Evolutionary conservation across 306 rosid species (phyloP).

Genomic region (Glycine soja): DNA sequence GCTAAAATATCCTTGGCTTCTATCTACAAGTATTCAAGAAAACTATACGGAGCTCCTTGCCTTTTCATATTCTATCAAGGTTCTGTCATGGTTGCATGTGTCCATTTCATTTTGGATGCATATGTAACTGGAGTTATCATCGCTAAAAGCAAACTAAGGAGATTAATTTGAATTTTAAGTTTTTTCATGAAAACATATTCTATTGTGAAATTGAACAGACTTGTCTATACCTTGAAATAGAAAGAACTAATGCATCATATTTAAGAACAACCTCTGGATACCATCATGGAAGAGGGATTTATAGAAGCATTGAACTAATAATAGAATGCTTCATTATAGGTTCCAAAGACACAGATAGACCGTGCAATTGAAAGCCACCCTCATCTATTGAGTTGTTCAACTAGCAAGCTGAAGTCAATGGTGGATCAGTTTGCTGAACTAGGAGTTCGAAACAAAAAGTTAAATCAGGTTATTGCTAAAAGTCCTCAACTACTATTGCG

Average conservation of each 20-base stretch:
- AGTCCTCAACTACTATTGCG: constrained; percentile 80
- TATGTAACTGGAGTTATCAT: constrained; percentile 19
- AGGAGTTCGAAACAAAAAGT: constrained; percentile 70
- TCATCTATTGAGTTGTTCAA: constrained; percentile 79
- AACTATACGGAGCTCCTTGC: constrained; percentile 63
- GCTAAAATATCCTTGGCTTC: constrained; percentile 84
- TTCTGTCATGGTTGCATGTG: constrained; percentile 25
- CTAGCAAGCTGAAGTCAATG: constrained; percentile 71
- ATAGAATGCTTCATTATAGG: constrained; percentile 58
- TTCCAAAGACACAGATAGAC: constrained; percentile 58
- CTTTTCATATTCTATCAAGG: constrained; percentile 70
- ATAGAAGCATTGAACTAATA: constrained; percentile 22
- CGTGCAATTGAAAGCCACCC: constrained; percentile 86
- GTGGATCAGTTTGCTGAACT: constrained; percentile 65
- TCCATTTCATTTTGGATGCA: constrained; percentile 17
- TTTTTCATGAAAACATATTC: constrained; percentile 23
- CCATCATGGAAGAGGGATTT: constrained; percentile 32
- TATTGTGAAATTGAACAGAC: constrained; percentile 28
- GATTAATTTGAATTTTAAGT: neutral
- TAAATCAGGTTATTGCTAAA: constrained; percentile 70
- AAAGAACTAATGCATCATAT: neutral
- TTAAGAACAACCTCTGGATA: neutral
- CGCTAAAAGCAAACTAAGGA: constrained; percentile 33
- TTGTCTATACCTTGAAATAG: constrained; percentile 12
- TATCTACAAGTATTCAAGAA: constrained; percentile 70